Evolutionary conservation across 2,329 filamentous ascomycete genomes (phyloP).

Genomic region (Cytospora schulzeri): DNA sequence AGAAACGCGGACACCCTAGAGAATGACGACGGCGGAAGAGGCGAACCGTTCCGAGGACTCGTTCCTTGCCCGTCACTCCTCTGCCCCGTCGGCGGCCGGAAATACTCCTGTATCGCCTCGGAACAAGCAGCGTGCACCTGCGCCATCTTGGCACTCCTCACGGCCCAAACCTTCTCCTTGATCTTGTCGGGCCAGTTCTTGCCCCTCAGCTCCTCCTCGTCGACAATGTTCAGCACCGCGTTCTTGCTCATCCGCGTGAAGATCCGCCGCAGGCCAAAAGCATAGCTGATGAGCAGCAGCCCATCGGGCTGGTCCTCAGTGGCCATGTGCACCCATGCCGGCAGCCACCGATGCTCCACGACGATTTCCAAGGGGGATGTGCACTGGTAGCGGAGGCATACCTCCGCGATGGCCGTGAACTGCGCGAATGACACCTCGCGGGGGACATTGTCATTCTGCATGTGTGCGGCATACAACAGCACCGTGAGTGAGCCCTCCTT

Average conservation of each 20-base stretch:
- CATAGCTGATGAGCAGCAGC: slow-evolving; percentile 54
- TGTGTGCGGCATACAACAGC: slow-evolving; percentile 54
- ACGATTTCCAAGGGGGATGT: slow-evolving; percentile 53
- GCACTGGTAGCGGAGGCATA: slow-evolving; percentile 52
- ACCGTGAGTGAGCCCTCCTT: slow-evolving; percentile 45
- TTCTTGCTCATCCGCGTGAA: slow-evolving; percentile 54
- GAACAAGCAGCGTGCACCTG: slow-evolving; percentile 52
- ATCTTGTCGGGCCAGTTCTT: slow-evolving; percentile 52
- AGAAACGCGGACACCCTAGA: background rate
- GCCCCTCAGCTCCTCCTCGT: slow-evolving; percentile 45
- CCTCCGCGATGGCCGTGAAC: slow-evolving; percentile 55
- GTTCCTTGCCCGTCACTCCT: no score
- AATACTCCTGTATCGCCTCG: slow-evolving; percentile 48
- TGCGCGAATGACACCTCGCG: slow-evolving; percentile 49
- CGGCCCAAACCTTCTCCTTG: slow-evolving; percentile 51
- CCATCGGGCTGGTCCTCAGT: slow-evolving; percentile 53
- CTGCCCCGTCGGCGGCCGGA: slow-evolving; percentile 33
- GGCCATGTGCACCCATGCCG: slow-evolving; percentile 52
- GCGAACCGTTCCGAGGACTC: background rate
- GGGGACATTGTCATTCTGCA: slow-evolving; percentile 50
- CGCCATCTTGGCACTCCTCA: slow-evolving; percentile 52
- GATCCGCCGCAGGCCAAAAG: slow-evolving; percentile 51
- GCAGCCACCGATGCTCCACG: slow-evolving; percentile 55
- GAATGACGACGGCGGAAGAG: background rate
- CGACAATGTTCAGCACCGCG: slow-evolving; percentile 48